phyloP scores from a whole-genome alignment of 495 filamentous ascomycete genomes.

The Penicillium cataractarum region DNA sequence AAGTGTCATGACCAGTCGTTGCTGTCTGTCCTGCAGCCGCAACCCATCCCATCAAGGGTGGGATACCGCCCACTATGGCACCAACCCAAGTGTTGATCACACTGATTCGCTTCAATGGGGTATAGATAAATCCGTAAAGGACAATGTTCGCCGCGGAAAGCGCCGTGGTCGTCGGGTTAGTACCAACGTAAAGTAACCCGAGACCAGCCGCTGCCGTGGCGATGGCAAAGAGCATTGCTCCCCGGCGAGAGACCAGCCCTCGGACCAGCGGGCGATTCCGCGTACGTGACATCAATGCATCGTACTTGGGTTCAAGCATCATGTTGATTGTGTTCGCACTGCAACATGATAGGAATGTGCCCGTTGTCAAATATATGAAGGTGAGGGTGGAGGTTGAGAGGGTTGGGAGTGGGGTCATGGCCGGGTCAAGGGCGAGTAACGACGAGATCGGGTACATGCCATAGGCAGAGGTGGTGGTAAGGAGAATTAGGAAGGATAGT shows the following conservation, averaged over 20 bases:
- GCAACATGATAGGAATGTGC: conserved; percentile 82
- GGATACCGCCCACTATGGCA: conserved; percentile 89
- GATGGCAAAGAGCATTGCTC: conserved; percentile 79
- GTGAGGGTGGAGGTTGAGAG: conserved; percentile 87
- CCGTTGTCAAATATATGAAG: conserved; percentile 86
- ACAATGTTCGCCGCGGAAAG: conserved; percentile 84
- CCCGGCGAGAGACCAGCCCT: conserved; percentile 71
- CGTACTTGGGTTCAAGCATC: conserved; percentile 88
- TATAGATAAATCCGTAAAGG: conserved; percentile 91
- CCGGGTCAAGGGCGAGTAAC: conserved; percentile 55
- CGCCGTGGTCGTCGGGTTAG: conserved; percentile 89
- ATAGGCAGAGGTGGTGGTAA: conserved; percentile 90
- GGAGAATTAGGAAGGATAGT: conserved; percentile 86
- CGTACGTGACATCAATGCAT: conserved; percentile 90
- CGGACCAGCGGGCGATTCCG: conserved; percentile 88
- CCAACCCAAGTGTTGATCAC: conserved; percentile 95
- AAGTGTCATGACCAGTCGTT: conserved; percentile 66
- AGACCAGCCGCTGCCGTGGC: conserved; percentile 68
- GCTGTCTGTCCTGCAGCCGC: conserved; percentile 88
- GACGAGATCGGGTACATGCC: conserved; percentile 83
- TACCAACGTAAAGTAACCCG: conserved; percentile 76
- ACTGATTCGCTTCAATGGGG: conserved; percentile 84
- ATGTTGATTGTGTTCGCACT: conserved; percentile 96
- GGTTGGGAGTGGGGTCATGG: conserved; percentile 74
- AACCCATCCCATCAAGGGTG: conserved; percentile 97